phyloP scores from a whole-genome alignment of 139 green algal genomes.

The Coccomyxa sp. region DNA sequence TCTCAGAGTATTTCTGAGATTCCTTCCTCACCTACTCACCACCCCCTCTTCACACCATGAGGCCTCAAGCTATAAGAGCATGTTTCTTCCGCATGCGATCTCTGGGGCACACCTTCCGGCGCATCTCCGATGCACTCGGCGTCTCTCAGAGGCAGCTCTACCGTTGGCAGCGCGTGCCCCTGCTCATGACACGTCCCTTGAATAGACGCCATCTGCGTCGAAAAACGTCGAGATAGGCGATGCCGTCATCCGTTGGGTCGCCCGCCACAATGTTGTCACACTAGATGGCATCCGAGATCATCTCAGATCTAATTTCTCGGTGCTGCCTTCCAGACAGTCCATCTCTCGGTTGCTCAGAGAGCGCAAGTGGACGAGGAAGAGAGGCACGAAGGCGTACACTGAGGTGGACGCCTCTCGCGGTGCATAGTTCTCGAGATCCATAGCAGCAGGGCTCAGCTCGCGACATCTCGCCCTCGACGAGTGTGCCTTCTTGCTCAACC shows the following conservation, averaged over 20 bases:
- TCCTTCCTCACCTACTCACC: background rate
- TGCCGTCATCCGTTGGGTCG: background rate
- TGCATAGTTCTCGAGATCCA: background rate
- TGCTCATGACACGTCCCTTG: background rate
- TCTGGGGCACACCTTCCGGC: background rate
- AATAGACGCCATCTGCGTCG: background rate
- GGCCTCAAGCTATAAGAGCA: background rate
- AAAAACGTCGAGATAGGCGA: background rate
- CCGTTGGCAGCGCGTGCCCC: background rate
- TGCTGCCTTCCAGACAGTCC: background rate
- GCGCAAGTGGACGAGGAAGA: background rate
- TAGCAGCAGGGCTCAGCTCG: background rate
- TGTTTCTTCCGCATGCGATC: background rate
- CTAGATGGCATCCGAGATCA: background rate
- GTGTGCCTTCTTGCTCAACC: background rate
- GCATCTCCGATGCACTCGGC: background rate
- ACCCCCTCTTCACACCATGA: conserved; percentile 1
- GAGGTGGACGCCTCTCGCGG: background rate
- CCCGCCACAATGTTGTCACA: background rate
- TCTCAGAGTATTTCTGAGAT: background rate
- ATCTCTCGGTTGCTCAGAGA: background rate
- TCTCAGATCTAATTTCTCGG: background rate
- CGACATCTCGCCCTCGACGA: background rate
- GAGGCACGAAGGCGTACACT: background rate
- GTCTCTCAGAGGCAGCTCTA: background rate